Base-by-base conservation (phyloP, 495 filamentous ascomycete genomes). In the Penicillium daleae region DNA sequence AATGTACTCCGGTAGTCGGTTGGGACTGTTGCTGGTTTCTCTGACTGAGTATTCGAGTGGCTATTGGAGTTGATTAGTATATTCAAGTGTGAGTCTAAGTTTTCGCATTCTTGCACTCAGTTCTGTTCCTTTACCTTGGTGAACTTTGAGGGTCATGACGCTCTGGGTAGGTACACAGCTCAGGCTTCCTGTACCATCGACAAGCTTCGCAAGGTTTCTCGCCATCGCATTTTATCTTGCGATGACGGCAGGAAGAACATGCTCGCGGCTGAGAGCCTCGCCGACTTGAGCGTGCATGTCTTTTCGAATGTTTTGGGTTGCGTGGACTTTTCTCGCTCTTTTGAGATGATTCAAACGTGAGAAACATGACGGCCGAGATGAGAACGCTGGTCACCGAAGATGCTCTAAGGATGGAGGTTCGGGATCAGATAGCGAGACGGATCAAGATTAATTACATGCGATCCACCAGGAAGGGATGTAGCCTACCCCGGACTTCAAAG, bases 121-220 rank as follows among this genome's bases (percentile, higher is more conserved):
- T 24, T 29, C 15, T 3, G 31, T 19, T 32, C 7, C 37, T 54
- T 32, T 54, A 54, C 51, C 51, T 42, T 51, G 57, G 46, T 60
- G 56, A 67, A 57, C 57, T 64, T 33, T 52, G 50, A 39, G 46
- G 59, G 2, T 59, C 24, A n/a, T 62, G 65, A 32, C 58, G 42
- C 21, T 63, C 64, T 7, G 59, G 21, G 42, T 66, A 64, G 24
- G 31, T 44, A 51, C 64, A 67, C 26, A 44, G 39, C n/a, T 68
- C 66, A 1, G 66, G 46, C 39, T 59, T 67, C 42, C 63, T 67
- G 39, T 72, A 72, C 67, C 65, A 72, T 29, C 61, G 64, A 59
- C 68, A 73, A n/a, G 66, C 60, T 44, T 66, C 66, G 59, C 71
- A 73, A 0, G 71, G 71, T 46, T 71, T 64, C 50, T 65, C 61